Percentiles rank a stretch among this genome's conserved stretches.
Evolutionary conservation across 192 early-diverging fungal genomes (phyloP).

Genomic region (Backusella circina): DNA sequence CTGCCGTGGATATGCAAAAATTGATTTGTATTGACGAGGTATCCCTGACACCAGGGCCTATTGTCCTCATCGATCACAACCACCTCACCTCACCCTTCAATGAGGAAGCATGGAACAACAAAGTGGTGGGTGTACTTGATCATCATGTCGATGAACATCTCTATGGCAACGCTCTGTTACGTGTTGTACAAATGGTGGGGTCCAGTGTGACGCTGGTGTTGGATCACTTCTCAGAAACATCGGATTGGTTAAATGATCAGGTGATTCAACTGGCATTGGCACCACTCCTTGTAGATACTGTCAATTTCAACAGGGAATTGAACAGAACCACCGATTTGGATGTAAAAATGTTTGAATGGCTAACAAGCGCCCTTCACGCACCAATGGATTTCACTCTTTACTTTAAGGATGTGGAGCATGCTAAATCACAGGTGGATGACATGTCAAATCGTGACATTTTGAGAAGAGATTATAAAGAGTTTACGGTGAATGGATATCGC

Average conservation of each 20-base stretch:
- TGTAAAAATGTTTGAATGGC: conserved; percentile 33
- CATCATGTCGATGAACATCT: conserved; percentile 66
- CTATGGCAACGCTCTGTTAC: conserved; percentile 33
- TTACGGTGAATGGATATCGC: conserved; percentile 33
- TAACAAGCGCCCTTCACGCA: conserved; percentile 8
- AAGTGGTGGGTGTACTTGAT: conserved; percentile 60
- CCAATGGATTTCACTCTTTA: background rate
- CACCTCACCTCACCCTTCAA: conserved; percentile 39
- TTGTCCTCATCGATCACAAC: conserved; percentile 69
- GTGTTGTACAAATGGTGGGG: conserved; percentile 58
- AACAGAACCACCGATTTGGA: conserved; percentile 49
- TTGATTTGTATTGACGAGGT: conserved; percentile 52
- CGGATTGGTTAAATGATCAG: conserved; percentile 7
- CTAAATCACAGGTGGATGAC: conserved; percentile 44
- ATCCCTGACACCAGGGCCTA: conserved; percentile 1
- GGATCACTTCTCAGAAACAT: conserved; percentile 28
- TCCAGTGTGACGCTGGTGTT: conserved; percentile 55
- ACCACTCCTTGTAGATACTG: conserved; percentile 69
- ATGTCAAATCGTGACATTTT: conserved; percentile 53
- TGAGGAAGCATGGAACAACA: background rate
- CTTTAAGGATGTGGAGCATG: conserved; percentile 50
- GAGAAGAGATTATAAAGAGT: conserved; percentile 77
- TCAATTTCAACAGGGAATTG: conserved; percentile 47
- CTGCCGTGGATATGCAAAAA: conserved; percentile 23
- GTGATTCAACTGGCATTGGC: conserved; percentile 48